A percentile compares a stretch with the other conserved stretches of the same genome.
These are phyloP conservation scores for Paraglomus occultum DNA, from an alignment of 192 early-diverging fungal species.

Conservation along the genomic window DNA sequence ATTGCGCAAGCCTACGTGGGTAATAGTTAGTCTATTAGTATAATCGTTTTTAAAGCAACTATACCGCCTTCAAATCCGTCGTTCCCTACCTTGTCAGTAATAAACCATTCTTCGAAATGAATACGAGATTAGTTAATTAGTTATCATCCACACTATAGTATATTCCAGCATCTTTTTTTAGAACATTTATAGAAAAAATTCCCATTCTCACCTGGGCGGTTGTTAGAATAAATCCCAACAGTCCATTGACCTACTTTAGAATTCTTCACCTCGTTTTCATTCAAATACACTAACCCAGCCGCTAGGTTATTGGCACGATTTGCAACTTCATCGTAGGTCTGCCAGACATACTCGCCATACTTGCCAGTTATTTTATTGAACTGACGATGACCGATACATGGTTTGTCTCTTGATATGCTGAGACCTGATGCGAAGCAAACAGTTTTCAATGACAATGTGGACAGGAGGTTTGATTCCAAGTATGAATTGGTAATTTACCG, in stretches of 20 bases:
- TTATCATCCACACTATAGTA: not conserved
- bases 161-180: too few relatives aligned
- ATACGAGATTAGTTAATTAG: not conserved
- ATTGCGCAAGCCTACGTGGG: constrained; percentile 53
- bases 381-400: constrained; percentile 66
- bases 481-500: constrained; percentile 1
- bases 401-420: constrained; percentile 48
- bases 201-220: constrained; percentile 56
- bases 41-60: not conserved
- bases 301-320: constrained; percentile 63
- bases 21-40: constrained; percentile 35
- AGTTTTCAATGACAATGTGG: not conserved
- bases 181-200: too few relatives aligned
- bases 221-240: constrained; percentile 66
- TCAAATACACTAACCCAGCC: constrained; percentile 64
- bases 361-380: constrained; percentile 57
- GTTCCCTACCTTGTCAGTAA: constrained; percentile 22
- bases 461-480: not conserved
- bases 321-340: constrained; percentile 64
- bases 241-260: constrained; percentile 41
- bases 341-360: constrained; percentile 68
- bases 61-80: not conserved
- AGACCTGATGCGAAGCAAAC: constrained; percentile 38
- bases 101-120: constrained; percentile 21
- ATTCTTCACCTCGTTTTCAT: constrained; percentile 46